These are phyloP conservation scores for Allium sativum DNA, from an alignment of 106 monocot species.

Conservation along the genomic window DNA sequence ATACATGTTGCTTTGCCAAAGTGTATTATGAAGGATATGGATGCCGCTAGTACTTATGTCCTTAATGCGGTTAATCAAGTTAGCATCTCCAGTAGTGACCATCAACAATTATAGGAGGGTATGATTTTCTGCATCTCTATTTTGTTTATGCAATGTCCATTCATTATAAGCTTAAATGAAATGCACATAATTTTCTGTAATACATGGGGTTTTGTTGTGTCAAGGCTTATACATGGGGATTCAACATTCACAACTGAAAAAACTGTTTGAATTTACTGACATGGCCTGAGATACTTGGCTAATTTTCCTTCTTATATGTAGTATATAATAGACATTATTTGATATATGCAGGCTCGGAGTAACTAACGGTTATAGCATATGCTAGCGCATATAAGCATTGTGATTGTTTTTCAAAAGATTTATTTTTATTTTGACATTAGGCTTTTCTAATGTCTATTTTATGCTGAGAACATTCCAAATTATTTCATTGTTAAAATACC, in stretches of 20 bases:
- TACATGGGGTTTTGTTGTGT: slow-evolving; percentile 1
- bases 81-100: slow-evolving; percentile 76
- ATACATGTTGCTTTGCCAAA: slow-evolving; percentile 74
- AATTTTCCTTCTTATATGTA: slow-evolving; percentile 84
- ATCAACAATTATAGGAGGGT: slow-evolving; percentile 93
- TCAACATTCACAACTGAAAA: slow-evolving; percentile 83
- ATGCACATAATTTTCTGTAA: neutral
- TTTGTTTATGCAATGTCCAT: neutral
- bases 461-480: too few species aligned
- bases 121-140: slow-evolving; percentile 6
- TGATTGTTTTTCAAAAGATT: too few species aligned
- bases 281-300: slow-evolving; percentile 91
- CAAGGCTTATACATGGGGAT: slow-evolving; percentile 96
- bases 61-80: slow-evolving; percentile 53
- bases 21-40: slow-evolving; percentile 89
- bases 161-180: too few species aligned
- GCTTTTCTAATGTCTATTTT: too few species aligned
- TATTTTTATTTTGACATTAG: too few species aligned
- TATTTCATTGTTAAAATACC: too few species aligned
- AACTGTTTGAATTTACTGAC: slow-evolving; percentile 64
- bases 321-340: too few species aligned
- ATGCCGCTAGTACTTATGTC: slow-evolving; percentile 80
- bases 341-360: too few species aligned
- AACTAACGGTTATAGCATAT: too few species aligned
- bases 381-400: too few species aligned